phyloP scores from a whole-genome alignment of 2,329 filamentous ascomycete species.

The Aspergillus costaricaensis region DNA sequence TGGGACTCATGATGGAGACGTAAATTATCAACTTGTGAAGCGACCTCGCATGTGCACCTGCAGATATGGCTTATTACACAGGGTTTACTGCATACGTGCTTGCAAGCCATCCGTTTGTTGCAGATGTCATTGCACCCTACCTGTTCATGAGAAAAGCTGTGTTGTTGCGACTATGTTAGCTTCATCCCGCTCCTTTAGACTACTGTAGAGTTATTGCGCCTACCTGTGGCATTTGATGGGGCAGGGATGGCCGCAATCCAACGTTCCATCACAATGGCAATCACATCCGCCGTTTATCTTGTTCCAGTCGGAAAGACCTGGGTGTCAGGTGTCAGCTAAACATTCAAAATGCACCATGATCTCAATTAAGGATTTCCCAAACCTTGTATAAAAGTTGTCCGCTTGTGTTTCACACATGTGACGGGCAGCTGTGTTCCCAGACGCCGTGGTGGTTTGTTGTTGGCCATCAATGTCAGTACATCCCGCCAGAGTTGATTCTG shows the following conservation, averaged over 20 bases:
- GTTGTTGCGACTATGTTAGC: not conserved
- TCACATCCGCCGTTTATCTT: conserved; percentile 57
- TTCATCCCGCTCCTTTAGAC: not conserved
- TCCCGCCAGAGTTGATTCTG: conserved; percentile 54
- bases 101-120: conserved; percentile 37
- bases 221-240: conserved; percentile 56
- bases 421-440: conserved; percentile 61
- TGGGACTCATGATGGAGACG: not conserved
- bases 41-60: conserved; percentile 29
- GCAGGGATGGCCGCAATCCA: conserved; percentile 58
- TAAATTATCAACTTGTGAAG: not conserved
- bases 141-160: conserved; percentile 40
- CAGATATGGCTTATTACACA: conserved; percentile 36
- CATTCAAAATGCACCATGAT: not conserved
- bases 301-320: conserved; percentile 57
- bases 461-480: conserved; percentile 49
- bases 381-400: conserved; percentile 54
- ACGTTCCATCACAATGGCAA: conserved; percentile 45
- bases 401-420: conserved; percentile 62
- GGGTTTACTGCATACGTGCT: conserved; percentile 37
- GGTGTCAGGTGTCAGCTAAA: conserved; percentile 14
- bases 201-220: conserved; percentile 15
- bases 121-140: conserved; percentile 42
- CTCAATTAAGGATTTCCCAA: conserved; percentile 6
- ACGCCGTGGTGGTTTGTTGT: conserved; percentile 23